Base-by-base conservation (phyloP, 1,284 basidiomycete genomes). In the Microbotryum lychnidis-dioicae region DNA sequence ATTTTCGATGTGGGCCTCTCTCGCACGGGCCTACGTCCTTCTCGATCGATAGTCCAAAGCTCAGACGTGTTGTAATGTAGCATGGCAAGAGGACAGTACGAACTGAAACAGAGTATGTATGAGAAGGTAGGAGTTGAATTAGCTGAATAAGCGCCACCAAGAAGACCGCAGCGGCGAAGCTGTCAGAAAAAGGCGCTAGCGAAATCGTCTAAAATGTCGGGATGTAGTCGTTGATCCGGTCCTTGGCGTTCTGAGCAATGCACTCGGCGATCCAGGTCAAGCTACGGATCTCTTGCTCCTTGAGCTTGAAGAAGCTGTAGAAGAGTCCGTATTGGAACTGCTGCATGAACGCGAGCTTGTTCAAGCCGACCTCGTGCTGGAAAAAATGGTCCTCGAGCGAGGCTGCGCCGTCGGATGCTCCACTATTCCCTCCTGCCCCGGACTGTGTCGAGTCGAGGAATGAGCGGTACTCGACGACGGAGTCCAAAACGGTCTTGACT, bases 271-370 rank as follows among this genome's bases (percentile, higher is more conserved):
- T 69, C 68, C 68, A 72, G 42, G 91, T 94, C 72, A 98, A 76
- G 74, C 91, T 97, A 70, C 96, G 80, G 68, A 98, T 93, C 80
- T 99, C 96, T 80, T 99, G 96, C 79, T 99, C 96, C 81, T 98
- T 98, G 75, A 98, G 80, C 79, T 96, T 97, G 77, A 94, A 81
- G 73, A 92, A 94, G 72, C 85, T 86, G 80, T 93, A 94, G 50
- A 27, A 29, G 37, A 42, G 37, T 6, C 37, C 37, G 12, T 16
- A 48, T 53, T 69, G 69, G 51, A 72, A 72, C 78, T 96, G 92
- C 77, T 94, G 92, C 73, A 97, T 76, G 80, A 96, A 97, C 45
- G 89, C 84, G 70, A 86, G 83, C 79, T 94, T 94, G 81, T 97
- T 97, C 67, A 93, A 77, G 70, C 89, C 84, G 16, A 97, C 93